Evolutionary conservation across 768 basidiomycete species (phyloP).

Genomic region (Pleurotus ostreatus): DNA sequence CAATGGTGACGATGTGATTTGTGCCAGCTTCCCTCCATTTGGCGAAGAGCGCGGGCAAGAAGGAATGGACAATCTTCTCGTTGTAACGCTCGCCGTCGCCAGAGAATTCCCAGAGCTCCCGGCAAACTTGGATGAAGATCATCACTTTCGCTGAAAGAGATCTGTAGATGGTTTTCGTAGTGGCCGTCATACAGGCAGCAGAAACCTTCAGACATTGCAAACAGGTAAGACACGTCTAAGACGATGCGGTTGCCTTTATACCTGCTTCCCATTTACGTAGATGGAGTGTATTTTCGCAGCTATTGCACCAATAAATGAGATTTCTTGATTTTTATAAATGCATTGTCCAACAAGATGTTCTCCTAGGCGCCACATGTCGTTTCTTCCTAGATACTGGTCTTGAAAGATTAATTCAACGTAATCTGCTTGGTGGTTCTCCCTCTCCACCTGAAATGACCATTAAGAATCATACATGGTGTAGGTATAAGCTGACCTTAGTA

Average conservation of each 20-base stretch:
- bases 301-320: conserved; percentile 79
- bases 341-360: conserved; percentile 78
- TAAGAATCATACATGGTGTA: neutral
- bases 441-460: conserved; percentile 55
- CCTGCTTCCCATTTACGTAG: conserved; percentile 67
- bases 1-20: conserved; percentile 91
- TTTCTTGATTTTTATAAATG: conserved; percentile 78
- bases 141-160: conserved; percentile 90
- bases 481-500: conserved; percentile 49
- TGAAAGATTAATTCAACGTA: conserved; percentile 90
- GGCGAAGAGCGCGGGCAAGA: conserved; percentile 83
- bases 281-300: conserved; percentile 81
- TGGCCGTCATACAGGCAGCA: conserved; percentile 72
- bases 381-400: conserved; percentile 92
- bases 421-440: conserved; percentile 56
- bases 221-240: neutral
- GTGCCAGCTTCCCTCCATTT: conserved; percentile 83
- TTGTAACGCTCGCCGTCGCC: conserved; percentile 94
- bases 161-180: conserved; percentile 87
- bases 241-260: conserved; percentile 21
- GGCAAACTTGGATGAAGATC: conserved; percentile 94
- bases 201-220: conserved; percentile 50
- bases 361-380: conserved; percentile 96
- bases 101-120: conserved; percentile 95
- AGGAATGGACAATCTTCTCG: conserved; percentile 97